Conservation (phyloP, 1,284 basidiomycete species). For the Cryptococcus sp. region DNA sequence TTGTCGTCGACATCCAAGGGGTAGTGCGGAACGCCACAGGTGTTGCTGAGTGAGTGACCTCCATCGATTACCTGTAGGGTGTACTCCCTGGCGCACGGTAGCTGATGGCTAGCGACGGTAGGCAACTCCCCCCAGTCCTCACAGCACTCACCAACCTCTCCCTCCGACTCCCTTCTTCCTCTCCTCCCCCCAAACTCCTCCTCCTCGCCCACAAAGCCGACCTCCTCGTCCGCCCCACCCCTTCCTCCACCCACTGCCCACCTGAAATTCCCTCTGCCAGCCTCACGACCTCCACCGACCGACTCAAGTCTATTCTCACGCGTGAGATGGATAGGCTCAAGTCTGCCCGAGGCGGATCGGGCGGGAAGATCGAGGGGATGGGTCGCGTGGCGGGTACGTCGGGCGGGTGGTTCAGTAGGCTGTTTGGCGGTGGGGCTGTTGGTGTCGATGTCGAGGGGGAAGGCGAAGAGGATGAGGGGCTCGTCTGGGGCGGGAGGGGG, state of each 20-base stretch:
- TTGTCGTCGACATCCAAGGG: slow-evolving; percentile 44
- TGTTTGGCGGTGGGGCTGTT: slow-evolving; percentile 18
- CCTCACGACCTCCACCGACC: slow-evolving; percentile 30
- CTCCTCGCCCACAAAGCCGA: slow-evolving; percentile 48
- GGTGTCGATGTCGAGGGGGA: slow-evolving; percentile 22
- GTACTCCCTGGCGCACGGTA: background rate
- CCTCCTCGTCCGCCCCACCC: slow-evolving; percentile 31
- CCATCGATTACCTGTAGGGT: background rate
- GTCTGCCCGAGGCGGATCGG: slow-evolving; percentile 31
- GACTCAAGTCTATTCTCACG: slow-evolving; percentile 40
- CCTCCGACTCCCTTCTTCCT: slow-evolving; percentile 18
- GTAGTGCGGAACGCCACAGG: slow-evolving; percentile 38
- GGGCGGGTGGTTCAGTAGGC: slow-evolving; percentile 24
- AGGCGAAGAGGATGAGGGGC: slow-evolving; percentile 36
- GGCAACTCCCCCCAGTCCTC: slow-evolving; percentile 44
- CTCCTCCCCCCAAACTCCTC: slow-evolving; percentile 33
- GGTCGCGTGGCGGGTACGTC: slow-evolving; percentile 26
- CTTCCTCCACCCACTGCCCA: slow-evolving; percentile 18
- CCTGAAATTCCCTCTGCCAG: slow-evolving; percentile 27
- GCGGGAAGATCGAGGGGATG: slow-evolving; percentile 47
- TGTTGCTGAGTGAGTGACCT: slow-evolving; percentile 45
- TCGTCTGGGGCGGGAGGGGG: slow-evolving; percentile 44
- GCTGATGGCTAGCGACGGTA: slow-evolving; percentile 8
- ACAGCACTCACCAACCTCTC: slow-evolving; percentile 33
- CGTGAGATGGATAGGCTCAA: slow-evolving; percentile 49